Percentiles rank a stretch among this genome's conserved stretches.
These are phyloP conservation scores for Triangularia verruculosa DNA, from an alignment of 2,329 filamentous ascomycete genomes.

Conservation along the genomic window DNA sequence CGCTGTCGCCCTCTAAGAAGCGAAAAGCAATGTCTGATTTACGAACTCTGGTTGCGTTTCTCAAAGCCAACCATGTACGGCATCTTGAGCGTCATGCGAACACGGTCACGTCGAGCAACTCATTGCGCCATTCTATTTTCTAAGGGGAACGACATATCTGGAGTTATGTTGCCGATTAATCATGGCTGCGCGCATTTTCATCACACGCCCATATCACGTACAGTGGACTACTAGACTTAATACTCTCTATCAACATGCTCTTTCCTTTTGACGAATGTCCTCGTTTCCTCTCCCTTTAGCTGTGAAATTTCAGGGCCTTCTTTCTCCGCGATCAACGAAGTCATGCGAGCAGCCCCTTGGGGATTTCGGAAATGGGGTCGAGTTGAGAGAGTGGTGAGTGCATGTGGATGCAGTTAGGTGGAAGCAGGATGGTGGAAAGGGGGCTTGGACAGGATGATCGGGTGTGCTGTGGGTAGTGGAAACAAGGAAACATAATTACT, in stretches of 20 bases:
- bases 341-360: background rate
- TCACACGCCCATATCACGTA: constrained; percentile 33
- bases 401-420: background rate
- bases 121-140: constrained; percentile 19
- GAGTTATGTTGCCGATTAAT: constrained; percentile 18
- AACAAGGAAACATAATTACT: background rate
- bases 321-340: background rate
- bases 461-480: background rate
- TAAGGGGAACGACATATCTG: constrained; percentile 21
- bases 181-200: constrained; percentile 18
- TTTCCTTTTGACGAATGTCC: constrained; percentile 8
- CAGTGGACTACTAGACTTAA: constrained; percentile 46
- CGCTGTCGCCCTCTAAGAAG: constrained; percentile 44
- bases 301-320: background rate
- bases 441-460: constrained; percentile 14
- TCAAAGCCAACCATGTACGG: constrained; percentile 5
- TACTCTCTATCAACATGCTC: constrained; percentile 31
- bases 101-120: constrained; percentile 10
- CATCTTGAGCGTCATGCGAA: constrained; percentile 5
- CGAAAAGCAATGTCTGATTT: constrained; percentile 4
- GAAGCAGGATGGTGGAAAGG: background rate
- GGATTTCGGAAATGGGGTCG: background rate
- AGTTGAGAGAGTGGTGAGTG: background rate
- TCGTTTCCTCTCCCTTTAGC: background rate
- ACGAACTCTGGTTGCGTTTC: background rate